A percentile compares a stretch with the other conserved stretches of the same genome.
These are phyloP conservation scores for Aegilops tauschii DNA, from an alignment of 176 grass and related monocot genomes.

Conservation along the genomic window DNA sequence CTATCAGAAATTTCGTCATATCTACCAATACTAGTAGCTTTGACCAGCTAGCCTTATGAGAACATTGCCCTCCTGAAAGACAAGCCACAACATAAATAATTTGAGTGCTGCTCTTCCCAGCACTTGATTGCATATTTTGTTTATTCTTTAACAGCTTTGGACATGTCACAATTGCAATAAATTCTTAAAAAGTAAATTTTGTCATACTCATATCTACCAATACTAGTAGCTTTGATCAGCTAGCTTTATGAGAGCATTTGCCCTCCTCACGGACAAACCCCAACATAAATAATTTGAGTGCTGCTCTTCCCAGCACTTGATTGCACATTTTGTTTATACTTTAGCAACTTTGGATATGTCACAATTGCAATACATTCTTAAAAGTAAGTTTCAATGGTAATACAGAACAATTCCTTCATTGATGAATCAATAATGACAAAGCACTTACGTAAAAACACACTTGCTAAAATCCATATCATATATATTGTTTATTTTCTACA, in stretches of 20 bases:
- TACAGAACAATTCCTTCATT: neutral
- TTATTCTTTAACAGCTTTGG: neutral
- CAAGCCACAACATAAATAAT: neutral
- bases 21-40: neutral
- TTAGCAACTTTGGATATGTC: neutral
- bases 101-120: neutral
- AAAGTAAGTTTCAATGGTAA: neutral
- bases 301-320: neutral
- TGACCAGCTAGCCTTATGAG: neutral
- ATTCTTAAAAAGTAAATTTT: conserved; percentile 7
- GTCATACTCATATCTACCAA: neutral
- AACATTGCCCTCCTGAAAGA: neutral
- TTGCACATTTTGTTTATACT: neutral
- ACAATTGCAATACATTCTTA: neutral
- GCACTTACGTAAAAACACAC: neutral
- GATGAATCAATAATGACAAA: neutral
- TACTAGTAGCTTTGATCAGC: neutral
- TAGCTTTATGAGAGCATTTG: neutral
- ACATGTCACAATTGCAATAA: neutral
- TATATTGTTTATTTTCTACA: neutral
- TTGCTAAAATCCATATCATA: neutral
- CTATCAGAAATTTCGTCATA: conserved; percentile 10
- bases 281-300: neutral
- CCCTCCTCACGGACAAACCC: neutral
- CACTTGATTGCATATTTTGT: neutral